Evolutionary conservation across 202 grass and related monocot species (phyloP).

Genomic region (Bolboschoenoplectus hybrid): DNA sequence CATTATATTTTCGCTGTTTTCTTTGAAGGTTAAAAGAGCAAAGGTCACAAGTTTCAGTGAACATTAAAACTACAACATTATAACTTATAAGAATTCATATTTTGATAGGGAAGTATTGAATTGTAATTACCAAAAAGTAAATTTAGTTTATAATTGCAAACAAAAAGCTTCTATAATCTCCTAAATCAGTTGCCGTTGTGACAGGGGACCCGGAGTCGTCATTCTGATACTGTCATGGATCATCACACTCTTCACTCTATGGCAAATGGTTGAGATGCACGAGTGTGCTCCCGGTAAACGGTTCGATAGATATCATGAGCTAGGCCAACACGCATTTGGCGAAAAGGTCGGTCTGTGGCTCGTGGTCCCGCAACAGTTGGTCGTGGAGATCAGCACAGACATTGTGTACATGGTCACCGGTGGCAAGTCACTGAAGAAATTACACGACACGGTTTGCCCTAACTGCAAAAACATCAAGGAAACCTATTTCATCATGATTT

Average conservation of each 20-base stretch:
- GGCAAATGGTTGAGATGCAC: slow-evolving; percentile 68
- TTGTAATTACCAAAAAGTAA: not conserved
- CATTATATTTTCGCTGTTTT: not conserved
- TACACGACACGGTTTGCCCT: slow-evolving; percentile 22
- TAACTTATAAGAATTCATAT: not conserved
- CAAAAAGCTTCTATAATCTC: not conserved
- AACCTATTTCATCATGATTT: slow-evolving; percentile 52
- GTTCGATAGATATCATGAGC: slow-evolving; percentile 61
- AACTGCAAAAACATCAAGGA: slow-evolving; percentile 31
- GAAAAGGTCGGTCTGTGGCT: slow-evolving; percentile 46
- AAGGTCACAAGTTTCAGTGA: not conserved
- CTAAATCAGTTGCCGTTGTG: not conserved
- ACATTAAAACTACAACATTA: not conserved
- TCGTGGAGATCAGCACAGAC: slow-evolving; percentile 41
- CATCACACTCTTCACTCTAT: slow-evolving; percentile 53
- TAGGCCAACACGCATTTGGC: slow-evolving; percentile 57
- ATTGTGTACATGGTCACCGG: slow-evolving; percentile 62
- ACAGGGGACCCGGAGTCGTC: slow-evolving; percentile 43
- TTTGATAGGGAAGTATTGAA: not conserved
- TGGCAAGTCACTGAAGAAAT: slow-evolving; percentile 47
- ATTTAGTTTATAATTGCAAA: not conserved
- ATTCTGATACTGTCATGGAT: slow-evolving; percentile 48
- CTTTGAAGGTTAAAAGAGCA: not conserved
- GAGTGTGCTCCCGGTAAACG: slow-evolving; percentile 51
- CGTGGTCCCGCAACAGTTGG: slow-evolving; percentile 51